A percentile compares a stretch with the other conserved stretches of the same genome.
phyloP scores from a whole-genome alignment of 768 basidiomycete species.

The Hericium erinaceus region DNA sequence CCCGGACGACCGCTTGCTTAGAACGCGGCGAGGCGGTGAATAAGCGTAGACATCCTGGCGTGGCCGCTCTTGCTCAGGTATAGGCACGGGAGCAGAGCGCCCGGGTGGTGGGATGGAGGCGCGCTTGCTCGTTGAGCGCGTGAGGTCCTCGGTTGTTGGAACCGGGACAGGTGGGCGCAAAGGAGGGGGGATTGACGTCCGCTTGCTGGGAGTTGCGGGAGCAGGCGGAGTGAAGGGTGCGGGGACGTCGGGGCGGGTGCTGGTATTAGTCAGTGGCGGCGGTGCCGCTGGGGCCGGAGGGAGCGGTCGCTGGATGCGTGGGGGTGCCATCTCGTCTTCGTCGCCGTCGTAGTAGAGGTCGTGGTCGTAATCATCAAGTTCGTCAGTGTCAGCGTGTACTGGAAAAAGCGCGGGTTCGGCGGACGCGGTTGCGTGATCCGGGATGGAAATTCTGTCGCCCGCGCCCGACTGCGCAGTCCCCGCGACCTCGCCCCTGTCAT shows the following conservation, averaged over 20 bases:
- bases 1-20: not conserved
- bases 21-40: not conserved
- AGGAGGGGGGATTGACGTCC: conserved; percentile 6
- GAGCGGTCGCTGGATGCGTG: conserved; percentile 23
- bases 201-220: not conserved
- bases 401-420: not conserved
- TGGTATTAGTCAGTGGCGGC: conserved; percentile 13
- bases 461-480: not conserved
- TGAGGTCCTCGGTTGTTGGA: not conserved
- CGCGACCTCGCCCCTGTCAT: not conserved
- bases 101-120: conserved; percentile 9
- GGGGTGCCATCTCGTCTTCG: conserved; percentile 20
- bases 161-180: not conserved
- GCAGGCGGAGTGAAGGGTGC: not conserved
- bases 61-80: not conserved
- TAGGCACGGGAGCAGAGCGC: conserved; percentile 2
- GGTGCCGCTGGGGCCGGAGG: conserved; percentile 25
- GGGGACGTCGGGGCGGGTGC: not conserved
- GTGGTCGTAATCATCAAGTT: conserved; percentile 9
- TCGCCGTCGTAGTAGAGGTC: conserved; percentile 18
- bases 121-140: conserved; percentile 7
- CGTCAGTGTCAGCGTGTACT: not conserved
- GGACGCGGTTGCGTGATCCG: not conserved
- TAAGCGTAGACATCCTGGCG: not conserved
- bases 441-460: not conserved